These are phyloP conservation scores for Acanthamoeba triangularis DNA, from an alignment of 208 protist species.

Conservation along the genomic window DNA sequence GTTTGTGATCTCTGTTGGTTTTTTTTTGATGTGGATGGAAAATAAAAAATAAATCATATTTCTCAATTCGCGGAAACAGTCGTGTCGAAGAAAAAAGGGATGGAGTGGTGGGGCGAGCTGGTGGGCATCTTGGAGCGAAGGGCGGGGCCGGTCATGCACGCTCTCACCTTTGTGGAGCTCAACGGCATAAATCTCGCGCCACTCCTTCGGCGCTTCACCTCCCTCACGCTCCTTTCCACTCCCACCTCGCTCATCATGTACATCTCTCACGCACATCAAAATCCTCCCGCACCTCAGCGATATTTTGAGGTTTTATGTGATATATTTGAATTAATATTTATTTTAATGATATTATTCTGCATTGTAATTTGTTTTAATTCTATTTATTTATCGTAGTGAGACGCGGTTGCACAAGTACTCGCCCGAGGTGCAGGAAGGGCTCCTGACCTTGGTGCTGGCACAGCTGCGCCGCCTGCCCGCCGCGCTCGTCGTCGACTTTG, in stretches of 20 bases:
- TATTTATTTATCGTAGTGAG: background rate
- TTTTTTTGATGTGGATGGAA: background rate
- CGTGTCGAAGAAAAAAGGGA: background rate
- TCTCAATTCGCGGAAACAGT: background rate
- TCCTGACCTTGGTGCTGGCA: conserved; percentile 17
- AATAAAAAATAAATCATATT: too few species aligned
- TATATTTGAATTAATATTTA: too few species aligned
- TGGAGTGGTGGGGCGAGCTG: conserved; percentile 44
- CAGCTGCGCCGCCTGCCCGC: conserved; percentile 15
- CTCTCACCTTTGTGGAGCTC: conserved; percentile 13
- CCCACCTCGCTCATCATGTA: conserved; percentile 4
- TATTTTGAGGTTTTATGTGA: background rate
- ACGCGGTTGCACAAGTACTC: conserved; percentile 19
- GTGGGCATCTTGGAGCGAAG: background rate
- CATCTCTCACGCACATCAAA: background rate
- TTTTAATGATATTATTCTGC: background rate
- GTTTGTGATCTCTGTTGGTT: background rate
- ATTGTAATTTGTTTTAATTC: background rate
- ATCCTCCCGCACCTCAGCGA: background rate
- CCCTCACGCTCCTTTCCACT: background rate
- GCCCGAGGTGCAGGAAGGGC: background rate
- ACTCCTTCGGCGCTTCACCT: background rate
- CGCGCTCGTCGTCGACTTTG: background rate
- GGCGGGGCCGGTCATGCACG: background rate
- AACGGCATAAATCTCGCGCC: conserved; percentile 38